Evolutionary conservation across 176 grass and related monocot species (phyloP), one percentile per base, ranked within the genome.

Genomic region (Rhynchospora pubera): DNA sequence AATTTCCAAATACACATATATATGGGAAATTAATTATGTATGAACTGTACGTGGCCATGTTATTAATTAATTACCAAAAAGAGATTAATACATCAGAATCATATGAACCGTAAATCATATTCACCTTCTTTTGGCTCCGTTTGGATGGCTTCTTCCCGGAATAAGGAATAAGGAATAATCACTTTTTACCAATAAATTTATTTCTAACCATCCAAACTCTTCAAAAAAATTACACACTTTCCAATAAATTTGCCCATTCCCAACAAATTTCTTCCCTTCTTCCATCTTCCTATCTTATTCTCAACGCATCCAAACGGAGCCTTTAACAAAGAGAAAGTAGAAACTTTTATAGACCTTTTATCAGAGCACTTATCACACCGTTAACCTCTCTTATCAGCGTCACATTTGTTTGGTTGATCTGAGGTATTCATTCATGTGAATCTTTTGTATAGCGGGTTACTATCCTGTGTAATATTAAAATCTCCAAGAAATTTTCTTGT

Each of bases 301-400:
- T n/a, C n/a, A n/a, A n/a, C n/a, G n/a, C n/a, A n/a, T n/a, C n/a
- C n/a, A n/a, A n/a, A n/a, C n/a, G n/a, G n/a, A n/a, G n/a, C n/a
- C n/a, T n/a, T n/a, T n/a, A n/a, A n/a, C n/a, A n/a, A n/a, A 39
- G 15, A 69, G 65, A 42, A 67, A 14, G 34, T 32, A 68, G 12
- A 3, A 42, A 44, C 63, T 66, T 66, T 72, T 73, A 9, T 13
- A 74, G 45, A 74, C 11, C 69, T 48, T 74, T 74, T 52, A 24
- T 24, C 70, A 52, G 24, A 51, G 69, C 69, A 74, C 70, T 74
- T 74, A 74, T 74, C 70, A 74, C 26, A 22, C 46, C 19, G 68
- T 10, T 74, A 74, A 7, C 46, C 24, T 19, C 70, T 74, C 70
- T 74, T 74, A 74, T 74, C 70, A 74, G 45, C 70, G 2, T 74